Conservation (phyloP, 345 rosid species). For the Tarenaya hassleriana region DNA sequence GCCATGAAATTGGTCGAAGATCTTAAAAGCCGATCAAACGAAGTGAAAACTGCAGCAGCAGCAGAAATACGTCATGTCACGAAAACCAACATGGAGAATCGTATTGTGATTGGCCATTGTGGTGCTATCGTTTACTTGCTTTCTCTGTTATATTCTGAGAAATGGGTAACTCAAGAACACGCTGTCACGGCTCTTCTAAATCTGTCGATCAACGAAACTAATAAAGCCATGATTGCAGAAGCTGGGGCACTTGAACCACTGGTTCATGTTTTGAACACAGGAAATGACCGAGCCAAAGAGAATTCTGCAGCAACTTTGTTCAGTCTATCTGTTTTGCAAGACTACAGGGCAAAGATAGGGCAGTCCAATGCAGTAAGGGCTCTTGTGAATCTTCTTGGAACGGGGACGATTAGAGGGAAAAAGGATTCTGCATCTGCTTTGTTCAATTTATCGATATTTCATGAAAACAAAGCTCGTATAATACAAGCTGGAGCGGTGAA, state of each 20-base stretch:
- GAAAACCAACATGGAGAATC: constrained; percentile 61
- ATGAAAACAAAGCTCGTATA: constrained; percentile 88
- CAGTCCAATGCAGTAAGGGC: constrained; percentile 64
- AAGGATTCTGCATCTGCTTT: constrained; percentile 92
- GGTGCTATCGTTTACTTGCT: constrained; percentile 69
- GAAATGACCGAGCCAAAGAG: constrained; percentile 77
- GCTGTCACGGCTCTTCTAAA: constrained; percentile 85
- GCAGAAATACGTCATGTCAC: constrained; percentile 79
- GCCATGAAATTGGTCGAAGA: constrained; percentile 53
- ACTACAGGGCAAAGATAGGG: constrained; percentile 71
- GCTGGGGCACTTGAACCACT: constrained; percentile 74
- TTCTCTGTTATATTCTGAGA: constrained; percentile 59
- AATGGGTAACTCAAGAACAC: constrained; percentile 70
- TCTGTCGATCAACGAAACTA: constrained; percentile 73
- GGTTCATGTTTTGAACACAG: constrained; percentile 64
- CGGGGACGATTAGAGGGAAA: constrained; percentile 81
- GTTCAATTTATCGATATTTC: constrained; percentile 83
- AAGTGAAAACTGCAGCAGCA: constrained; percentile 58
- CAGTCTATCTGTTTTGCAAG: constrained; percentile 73
- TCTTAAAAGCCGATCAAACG: constrained; percentile 49
- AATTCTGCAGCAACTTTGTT: constrained; percentile 84
- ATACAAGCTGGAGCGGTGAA: constrained; percentile 92
- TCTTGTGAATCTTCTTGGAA: constrained; percentile 68
- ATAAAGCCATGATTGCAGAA: constrained; percentile 66
- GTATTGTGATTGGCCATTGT: constrained; percentile 50